A percentile compares a stretch with the other conserved stretches of the same genome.
phyloP scores from a whole-genome alignment of 208 protist species.

The Acanthamoeba culbertsoni region DNA sequence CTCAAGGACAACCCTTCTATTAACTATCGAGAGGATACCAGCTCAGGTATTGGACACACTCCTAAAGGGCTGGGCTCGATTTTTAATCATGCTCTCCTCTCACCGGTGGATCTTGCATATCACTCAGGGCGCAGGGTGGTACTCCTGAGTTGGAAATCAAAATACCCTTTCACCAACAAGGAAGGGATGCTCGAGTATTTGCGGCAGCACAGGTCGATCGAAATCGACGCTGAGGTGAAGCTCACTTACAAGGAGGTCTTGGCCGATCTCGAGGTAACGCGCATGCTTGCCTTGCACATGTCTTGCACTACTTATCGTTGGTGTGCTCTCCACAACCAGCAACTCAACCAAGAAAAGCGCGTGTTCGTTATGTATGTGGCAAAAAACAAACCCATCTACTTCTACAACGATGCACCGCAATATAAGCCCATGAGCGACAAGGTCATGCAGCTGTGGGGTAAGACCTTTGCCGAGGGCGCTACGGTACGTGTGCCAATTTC shows the following conservation, averaged over 20 bases:
- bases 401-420: constrained; percentile 1
- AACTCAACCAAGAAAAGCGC: constrained; percentile 13
- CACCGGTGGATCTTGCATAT: not conserved
- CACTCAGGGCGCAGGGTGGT: not conserved
- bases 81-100: not conserved
- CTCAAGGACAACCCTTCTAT: constrained; percentile 32
- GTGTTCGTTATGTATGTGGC: not conserved
- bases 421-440: not conserved
- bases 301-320: not conserved
- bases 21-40: not conserved
- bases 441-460: not conserved
- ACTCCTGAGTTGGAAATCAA: not conserved
- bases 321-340: not conserved
- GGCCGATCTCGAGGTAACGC: constrained; percentile 43
- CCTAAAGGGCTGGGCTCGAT: not conserved
- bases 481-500: not conserved
- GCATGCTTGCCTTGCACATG: not conserved
- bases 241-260: constrained; percentile 36
- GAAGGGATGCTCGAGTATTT: not conserved
- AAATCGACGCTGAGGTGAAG: constrained; percentile 29
- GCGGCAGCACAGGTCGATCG: not conserved
- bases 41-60: constrained; percentile 3
- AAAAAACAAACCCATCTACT: constrained; percentile 47
- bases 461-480: not conserved
- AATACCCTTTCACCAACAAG: constrained; percentile 22